A percentile compares a stretch with the other conserved stretches of the same genome.
Evolutionary conservation across 371 early-diverging fungal genomes (phyloP).

Genomic region (Polyrhizophydium stewartii): DNA sequence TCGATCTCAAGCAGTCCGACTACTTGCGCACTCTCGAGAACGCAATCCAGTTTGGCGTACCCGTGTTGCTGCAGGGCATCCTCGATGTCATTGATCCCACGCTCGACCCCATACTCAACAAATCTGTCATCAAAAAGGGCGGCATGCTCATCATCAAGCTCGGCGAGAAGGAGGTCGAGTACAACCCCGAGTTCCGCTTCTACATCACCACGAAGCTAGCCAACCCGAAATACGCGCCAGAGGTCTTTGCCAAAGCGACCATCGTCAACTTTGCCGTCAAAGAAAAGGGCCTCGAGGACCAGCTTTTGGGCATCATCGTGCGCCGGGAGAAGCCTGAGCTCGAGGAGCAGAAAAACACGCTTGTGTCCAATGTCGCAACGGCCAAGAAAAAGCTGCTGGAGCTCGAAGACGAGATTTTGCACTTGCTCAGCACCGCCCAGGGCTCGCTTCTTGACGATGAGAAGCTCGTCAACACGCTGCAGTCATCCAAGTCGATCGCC

Average conservation of each 20-base stretch:
- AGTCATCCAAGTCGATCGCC: conserved; percentile 48
- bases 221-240: conserved; percentile 52
- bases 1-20: conserved; percentile 48
- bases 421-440: conserved; percentile 49
- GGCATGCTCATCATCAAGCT: conserved; percentile 41
- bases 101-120: conserved; percentile 48
- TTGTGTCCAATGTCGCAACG: conserved; percentile 46
- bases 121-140: conserved; percentile 44
- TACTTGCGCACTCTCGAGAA: conserved; percentile 44
- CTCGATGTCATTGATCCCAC: conserved; percentile 43
- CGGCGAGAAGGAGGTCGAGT: conserved; percentile 53
- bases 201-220: conserved; percentile 52
- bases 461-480: conserved; percentile 49
- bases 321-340: conserved; percentile 48
- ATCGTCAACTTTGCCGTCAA: conserved; percentile 59
- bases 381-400: conserved; percentile 47
- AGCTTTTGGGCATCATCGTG: conserved; percentile 51
- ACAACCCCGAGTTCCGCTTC: conserved; percentile 49
- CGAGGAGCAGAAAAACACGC: conserved; percentile 50
- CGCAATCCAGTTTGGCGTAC: conserved; percentile 47
- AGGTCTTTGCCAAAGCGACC: conserved; percentile 51
- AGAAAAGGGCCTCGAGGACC: conserved; percentile 54
- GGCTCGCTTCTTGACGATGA: conserved; percentile 56
- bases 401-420: conserved; percentile 55
- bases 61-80: conserved; percentile 47